Conservation (phyloP, 129 eudicot genomes). For the Escallonia herrerae region DNA sequence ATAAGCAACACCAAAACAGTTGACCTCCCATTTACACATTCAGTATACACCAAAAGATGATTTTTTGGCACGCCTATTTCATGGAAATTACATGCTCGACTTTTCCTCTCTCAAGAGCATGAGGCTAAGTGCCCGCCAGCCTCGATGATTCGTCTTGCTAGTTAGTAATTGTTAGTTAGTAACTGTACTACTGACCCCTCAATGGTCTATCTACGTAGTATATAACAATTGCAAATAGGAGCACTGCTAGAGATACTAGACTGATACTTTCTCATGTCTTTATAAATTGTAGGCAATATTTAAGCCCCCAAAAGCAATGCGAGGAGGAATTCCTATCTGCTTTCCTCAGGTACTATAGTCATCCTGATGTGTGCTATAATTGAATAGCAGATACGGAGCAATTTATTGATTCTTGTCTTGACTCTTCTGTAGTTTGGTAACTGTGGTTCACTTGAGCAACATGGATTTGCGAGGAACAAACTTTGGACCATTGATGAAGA, state of each 20-base stretch:
- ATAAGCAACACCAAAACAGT: no score
- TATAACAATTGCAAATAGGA: no score
- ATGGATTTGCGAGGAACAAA: slow-evolving; percentile 83
- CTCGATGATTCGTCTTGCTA: no score
- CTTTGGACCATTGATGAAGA: slow-evolving; percentile 64
- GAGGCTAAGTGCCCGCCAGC: no score
- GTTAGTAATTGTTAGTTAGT: no score
- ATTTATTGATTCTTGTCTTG: slow-evolving; percentile 5
- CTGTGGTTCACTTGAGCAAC: slow-evolving; percentile 75
- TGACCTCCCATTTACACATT: no score
- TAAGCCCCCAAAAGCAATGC: slow-evolving; percentile 67
- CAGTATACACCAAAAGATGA: no score
- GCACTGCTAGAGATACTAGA: background rate
- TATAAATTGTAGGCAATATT: slow-evolving; percentile 52
- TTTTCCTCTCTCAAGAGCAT: no score
- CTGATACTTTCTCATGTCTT: slow-evolving; percentile 1
- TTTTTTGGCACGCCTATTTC: no score
- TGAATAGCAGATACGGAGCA: background rate
- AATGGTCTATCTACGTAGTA: no score
- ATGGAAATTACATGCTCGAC: no score
- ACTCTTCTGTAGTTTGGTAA: slow-evolving; percentile 53
- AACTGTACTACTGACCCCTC: no score
- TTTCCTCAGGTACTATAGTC: slow-evolving; percentile 68
- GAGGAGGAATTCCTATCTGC: slow-evolving; percentile 90
- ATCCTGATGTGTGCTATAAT: background rate